Conservation (phyloP, 805 yeast genomes). For the Saturnispora diversa region DNA sequence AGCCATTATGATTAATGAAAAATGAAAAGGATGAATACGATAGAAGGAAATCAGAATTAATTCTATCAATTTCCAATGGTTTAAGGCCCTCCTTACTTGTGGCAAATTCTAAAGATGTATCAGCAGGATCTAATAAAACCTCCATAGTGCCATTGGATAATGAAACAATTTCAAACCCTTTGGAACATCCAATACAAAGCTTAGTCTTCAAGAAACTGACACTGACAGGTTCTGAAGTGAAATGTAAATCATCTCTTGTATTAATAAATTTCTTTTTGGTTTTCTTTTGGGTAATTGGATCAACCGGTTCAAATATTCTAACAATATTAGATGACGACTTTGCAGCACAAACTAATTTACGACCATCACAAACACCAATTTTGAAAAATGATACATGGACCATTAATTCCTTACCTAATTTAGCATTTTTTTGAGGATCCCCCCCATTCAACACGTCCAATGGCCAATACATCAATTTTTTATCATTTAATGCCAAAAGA, state of each 20-base stretch:
- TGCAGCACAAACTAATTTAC: constrained; percentile 82
- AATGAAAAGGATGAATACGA: constrained; percentile 92
- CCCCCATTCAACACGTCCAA: constrained; percentile 52
- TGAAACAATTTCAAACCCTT: constrained; percentile 92
- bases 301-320: constrained; percentile 82
- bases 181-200: constrained; percentile 90
- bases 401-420: constrained; percentile 69
- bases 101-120: constrained; percentile 92
- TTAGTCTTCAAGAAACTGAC: constrained; percentile 83
- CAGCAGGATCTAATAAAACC: constrained; percentile 93
- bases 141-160: constrained; percentile 79
- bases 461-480: constrained; percentile 68
- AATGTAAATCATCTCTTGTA: constrained; percentile 66
- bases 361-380: constrained; percentile 87
- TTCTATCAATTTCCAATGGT: constrained; percentile 86
- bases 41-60: constrained; percentile 79
- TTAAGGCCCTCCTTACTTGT: constrained; percentile 64
- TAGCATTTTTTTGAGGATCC: constrained; percentile 44
- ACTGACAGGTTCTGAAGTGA: constrained; percentile 84
- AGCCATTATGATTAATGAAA: constrained; percentile 89
- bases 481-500: constrained; percentile 73
- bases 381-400: constrained; percentile 87
- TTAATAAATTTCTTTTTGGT: constrained; percentile 65
- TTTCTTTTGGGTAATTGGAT: constrained; percentile 52
- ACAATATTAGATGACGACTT: constrained; percentile 72